phyloP scores from a whole-genome alignment of 441 rosid species.

The Gossypium aridum region DNA sequence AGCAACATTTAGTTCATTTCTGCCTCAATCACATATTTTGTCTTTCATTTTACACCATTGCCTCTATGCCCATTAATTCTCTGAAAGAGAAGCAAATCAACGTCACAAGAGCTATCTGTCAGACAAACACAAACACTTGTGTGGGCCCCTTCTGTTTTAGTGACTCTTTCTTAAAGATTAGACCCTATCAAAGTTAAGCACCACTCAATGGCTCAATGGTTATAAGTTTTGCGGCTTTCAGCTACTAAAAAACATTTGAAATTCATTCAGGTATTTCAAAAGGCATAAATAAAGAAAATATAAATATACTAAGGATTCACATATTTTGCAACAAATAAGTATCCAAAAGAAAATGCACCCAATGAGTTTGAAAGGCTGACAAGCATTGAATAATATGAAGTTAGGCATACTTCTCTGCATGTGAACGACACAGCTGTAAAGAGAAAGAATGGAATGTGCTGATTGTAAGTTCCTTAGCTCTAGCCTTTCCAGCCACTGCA shows the following conservation, averaged over 20 bases:
- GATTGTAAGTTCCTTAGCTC: constrained; percentile 70
- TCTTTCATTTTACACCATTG: background rate
- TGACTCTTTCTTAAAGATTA: background rate
- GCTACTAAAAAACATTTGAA: constrained; percentile 5
- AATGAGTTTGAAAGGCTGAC: background rate
- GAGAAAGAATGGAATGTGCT: constrained; percentile 97
- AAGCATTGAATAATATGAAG: background rate
- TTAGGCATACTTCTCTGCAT: constrained; percentile 78
- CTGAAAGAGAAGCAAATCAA: background rate
- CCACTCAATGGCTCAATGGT: background rate
- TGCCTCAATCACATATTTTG: background rate
- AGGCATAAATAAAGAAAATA: background rate
- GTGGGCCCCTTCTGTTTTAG: background rate
- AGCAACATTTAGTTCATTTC: background rate
- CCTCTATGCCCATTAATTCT: background rate
- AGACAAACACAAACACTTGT: background rate
- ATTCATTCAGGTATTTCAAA: background rate
- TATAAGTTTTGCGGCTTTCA: background rate
- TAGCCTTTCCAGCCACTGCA: constrained; percentile 73
- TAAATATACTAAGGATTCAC: background rate
- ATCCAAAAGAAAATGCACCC: background rate
- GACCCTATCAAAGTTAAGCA: background rate
- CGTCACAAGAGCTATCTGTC: background rate
- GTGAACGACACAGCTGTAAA: constrained; percentile 85
- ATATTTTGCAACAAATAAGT: background rate